These are phyloP conservation scores for Sporothrix schenckii DNA, from an alignment of 2,329 filamentous ascomycete species.

Conservation along the genomic window DNA sequence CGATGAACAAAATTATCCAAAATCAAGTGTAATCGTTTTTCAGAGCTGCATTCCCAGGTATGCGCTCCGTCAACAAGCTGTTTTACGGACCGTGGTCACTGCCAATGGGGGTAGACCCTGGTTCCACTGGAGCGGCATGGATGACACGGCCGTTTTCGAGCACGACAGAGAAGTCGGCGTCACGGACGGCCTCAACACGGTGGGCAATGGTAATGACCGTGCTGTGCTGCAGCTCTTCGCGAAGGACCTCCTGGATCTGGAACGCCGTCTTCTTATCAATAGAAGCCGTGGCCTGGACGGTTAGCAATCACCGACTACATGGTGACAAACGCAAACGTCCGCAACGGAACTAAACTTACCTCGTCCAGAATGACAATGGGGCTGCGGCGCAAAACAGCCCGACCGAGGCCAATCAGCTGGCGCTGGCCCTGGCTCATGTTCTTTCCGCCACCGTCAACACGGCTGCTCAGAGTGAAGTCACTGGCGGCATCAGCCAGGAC, in stretches of 20 bases:
- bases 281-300: slow-evolving; percentile 57
- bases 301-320: slow-evolving; percentile 1
- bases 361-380: slow-evolving; percentile 67
- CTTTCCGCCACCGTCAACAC: slow-evolving; percentile 62
- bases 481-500: slow-evolving; percentile 53
- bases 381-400: slow-evolving; percentile 62
- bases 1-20: not conserved
- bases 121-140: slow-evolving; percentile 30
- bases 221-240: slow-evolving; percentile 57
- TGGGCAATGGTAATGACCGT: slow-evolving; percentile 71
- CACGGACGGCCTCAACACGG: slow-evolving; percentile 63
- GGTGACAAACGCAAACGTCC: no score
- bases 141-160: slow-evolving; percentile 57
- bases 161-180: slow-evolving; percentile 59
- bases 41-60: no score
- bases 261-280: slow-evolving; percentile 63
- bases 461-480: slow-evolving; percentile 51
- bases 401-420: slow-evolving; percentile 63
- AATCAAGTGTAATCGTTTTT: not conserved
- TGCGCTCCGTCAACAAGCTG: not conserved
- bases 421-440: slow-evolving; percentile 66
- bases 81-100: not conserved
- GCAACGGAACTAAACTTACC: slow-evolving; percentile 25
- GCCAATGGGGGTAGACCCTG: not conserved
- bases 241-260: slow-evolving; percentile 60